These are phyloP conservation scores for Heterobasidion parviporum DNA, from an alignment of 1,284 basidiomycete species.

Conservation along the genomic window DNA sequence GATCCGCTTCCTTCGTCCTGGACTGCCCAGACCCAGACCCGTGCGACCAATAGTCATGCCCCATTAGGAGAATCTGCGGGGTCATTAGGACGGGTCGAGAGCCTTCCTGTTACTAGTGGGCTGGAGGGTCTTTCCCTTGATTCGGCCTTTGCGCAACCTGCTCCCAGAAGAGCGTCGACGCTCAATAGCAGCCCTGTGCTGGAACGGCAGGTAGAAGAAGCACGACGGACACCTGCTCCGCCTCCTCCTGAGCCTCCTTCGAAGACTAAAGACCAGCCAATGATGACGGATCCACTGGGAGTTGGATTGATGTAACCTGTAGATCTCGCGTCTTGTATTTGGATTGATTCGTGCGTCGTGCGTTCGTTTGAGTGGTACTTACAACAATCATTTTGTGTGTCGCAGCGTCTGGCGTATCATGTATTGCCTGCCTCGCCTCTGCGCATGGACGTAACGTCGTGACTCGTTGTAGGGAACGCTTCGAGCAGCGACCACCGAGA, in stretches of 20 bases:
- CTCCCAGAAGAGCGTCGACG: slow-evolving; percentile 10
- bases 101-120: background rate
- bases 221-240: background rate
- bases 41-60: background rate
- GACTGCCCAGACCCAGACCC: background rate
- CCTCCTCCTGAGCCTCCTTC: slow-evolving; percentile 1
- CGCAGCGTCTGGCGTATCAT: too few species aligned
- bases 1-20: slow-evolving; percentile 2
- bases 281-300: slow-evolving; percentile 17
- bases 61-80: background rate
- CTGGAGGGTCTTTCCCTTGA: slow-evolving; percentile 16
- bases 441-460: too few species aligned
- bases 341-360: too few species aligned
- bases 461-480: too few species aligned
- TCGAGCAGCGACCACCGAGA: too few species aligned
- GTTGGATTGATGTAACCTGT: slow-evolving; percentile 16
- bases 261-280: background rate
- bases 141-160: slow-evolving; percentile 18
- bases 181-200: background rate
- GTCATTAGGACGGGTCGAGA: background rate
- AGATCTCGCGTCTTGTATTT: background rate
- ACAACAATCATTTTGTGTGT: too few species aligned
- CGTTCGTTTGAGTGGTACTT: too few species aligned
- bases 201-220: background rate
- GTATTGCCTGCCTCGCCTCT: too few species aligned